phyloP scores from a whole-genome alignment of 768 basidiomycete genomes.

The Tulasnella sp. region DNA sequence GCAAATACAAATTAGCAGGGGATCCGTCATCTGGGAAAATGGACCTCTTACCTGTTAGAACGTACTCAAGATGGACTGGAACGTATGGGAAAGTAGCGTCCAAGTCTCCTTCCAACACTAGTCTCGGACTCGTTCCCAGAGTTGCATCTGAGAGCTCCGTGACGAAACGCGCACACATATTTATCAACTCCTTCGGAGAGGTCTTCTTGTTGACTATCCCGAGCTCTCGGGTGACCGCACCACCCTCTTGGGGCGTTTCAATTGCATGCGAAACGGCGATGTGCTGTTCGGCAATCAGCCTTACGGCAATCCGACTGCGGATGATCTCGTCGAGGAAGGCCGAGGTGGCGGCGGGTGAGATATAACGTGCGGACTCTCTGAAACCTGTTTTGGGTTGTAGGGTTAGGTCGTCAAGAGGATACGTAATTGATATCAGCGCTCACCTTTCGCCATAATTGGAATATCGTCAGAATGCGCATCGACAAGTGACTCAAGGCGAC shows the following conservation, averaged over 20 bases:
- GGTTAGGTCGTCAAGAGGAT: conserved; percentile 33
- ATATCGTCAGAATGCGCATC: conserved; percentile 81
- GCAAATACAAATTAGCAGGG: not conserved
- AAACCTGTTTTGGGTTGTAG: conserved; percentile 47
- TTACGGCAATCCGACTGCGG: conserved; percentile 79
- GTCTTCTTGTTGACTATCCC: conserved; percentile 74
- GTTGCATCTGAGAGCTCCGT: conserved; percentile 80
- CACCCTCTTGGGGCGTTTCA: not conserved
- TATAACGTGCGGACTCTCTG: conserved; percentile 79
- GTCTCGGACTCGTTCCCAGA: conserved; percentile 62
- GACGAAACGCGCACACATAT: conserved; percentile 80
- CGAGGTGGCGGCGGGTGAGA: conserved; percentile 74
- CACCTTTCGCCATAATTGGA: conserved; percentile 82
- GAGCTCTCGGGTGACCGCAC: conserved; percentile 34
- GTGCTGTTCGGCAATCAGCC: conserved; percentile 88
- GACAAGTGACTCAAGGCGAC: conserved; percentile 66
- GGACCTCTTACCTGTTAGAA: conserved; percentile 53
- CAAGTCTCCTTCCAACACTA: conserved; percentile 66
- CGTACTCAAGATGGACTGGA: conserved; percentile 87
- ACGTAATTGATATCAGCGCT: not conserved
- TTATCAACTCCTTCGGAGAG: conserved; percentile 68
- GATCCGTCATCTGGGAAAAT: not conserved
- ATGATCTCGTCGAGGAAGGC: conserved; percentile 80
- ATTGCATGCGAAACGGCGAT: conserved; percentile 75
- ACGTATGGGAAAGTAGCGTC: conserved; percentile 78